These are phyloP conservation scores for Mucor saturninus DNA, from an alignment of 371 early-diverging fungal species.

Conservation along the genomic window DNA sequence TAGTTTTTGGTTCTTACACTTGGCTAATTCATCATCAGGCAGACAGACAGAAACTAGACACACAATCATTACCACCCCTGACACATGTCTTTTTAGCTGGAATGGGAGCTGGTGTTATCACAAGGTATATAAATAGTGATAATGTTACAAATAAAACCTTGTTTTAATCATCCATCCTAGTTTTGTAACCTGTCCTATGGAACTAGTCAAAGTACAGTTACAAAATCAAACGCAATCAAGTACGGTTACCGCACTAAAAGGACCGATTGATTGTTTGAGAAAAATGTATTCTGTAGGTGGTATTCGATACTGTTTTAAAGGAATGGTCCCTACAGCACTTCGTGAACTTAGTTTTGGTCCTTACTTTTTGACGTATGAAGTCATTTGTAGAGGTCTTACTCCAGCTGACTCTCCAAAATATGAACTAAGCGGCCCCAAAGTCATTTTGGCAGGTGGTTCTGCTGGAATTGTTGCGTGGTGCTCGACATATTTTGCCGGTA, in stretches of 20 bases:
- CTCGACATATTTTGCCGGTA: conserved; percentile 76
- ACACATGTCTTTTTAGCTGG: conserved; percentile 66
- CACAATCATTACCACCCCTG: conserved; percentile 28
- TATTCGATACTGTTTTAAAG: conserved; percentile 68
- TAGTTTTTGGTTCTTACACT: conserved; percentile 72
- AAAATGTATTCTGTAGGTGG: conserved; percentile 63
- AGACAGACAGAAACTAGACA: background rate
- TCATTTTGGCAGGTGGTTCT: conserved; percentile 75
- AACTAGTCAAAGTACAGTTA: conserved; percentile 68
- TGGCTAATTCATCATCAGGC: conserved; percentile 56
- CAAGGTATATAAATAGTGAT: conserved; percentile 45
- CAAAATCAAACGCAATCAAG: conserved; percentile 53
- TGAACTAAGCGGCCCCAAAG: conserved; percentile 56
- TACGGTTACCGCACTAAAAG: conserved; percentile 31
- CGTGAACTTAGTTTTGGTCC: conserved; percentile 81
- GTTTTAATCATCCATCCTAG: conserved; percentile 24
- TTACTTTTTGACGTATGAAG: conserved; percentile 77
- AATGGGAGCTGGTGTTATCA: conserved; percentile 65
- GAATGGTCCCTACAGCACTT: conserved; percentile 65
- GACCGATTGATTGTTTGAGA: conserved; percentile 66
- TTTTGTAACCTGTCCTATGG: conserved; percentile 67
- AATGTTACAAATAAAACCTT: background rate
- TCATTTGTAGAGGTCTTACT: conserved; percentile 52
- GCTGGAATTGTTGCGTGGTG: conserved; percentile 83
- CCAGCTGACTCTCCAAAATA: conserved; percentile 18